Base-by-base conservation (phyloP, 257 asterid species). In the Henckelia pumila region DNA sequence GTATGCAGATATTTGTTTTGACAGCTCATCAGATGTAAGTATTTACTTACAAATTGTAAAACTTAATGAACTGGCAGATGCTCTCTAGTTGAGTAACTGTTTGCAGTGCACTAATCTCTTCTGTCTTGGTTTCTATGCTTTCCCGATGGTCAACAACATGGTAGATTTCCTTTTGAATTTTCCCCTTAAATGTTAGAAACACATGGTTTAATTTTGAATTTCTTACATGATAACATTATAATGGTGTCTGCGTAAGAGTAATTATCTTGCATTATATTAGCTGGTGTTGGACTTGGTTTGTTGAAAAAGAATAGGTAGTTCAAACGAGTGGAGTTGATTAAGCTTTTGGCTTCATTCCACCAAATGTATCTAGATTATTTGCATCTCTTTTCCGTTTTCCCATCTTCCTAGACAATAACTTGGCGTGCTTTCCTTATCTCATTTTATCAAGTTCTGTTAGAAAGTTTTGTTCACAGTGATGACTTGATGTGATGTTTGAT, bases 1-100 rank as follows among this genome's bases (percentile, higher is more conserved):
- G 14, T 81, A 84, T 79, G 95, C 96, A 73, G 97, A 88, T 83
- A 84, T 91, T 72, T 80, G 88, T 66, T 94, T 81, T 68, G 84
- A 80, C 77, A 88, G 95, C 73, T 71, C 79, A 63, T 81, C 88
- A 21, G 95, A 91, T 88, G 99, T 91, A 80, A 88, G 99, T 76
- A 30, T 79, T 64, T 52, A 33, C 67, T 29, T 66, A 68, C 69
- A 19, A 53, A 28, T 71, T 8, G n/a, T 37, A 20, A 8, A 23
- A 21, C 62, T 63, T 64, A 20, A 53, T 71, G 58, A 64, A 52
- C 56, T 60, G 40, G 33, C 19, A 44, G 64, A 44, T 52, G 32
- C 61, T 63, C 56, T 50, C 5, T 24, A 67, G 11, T 14, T 47
- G 8, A 4, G 20, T 20, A 47, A 47, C 8, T 47, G 29, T 65